Conservation (phyloP, 2,329 filamentous ascomycete genomes). For the Onygenales sp. region DNA sequence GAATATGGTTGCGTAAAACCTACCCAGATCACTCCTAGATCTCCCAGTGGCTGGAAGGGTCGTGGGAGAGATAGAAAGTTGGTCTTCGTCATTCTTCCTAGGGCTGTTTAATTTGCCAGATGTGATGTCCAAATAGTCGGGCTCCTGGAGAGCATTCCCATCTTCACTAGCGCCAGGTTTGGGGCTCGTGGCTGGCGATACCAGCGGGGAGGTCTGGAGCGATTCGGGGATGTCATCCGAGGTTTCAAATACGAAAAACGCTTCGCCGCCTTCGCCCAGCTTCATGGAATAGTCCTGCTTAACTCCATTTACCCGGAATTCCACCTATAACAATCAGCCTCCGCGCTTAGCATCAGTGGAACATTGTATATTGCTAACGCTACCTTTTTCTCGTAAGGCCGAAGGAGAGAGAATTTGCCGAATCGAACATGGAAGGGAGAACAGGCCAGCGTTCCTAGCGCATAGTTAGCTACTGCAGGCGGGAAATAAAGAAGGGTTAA, state of each 20-base stretch:
- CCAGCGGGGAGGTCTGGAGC: constrained; percentile 86
- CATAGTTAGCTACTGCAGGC: constrained; percentile 7
- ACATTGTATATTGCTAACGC: constrained; percentile 1
- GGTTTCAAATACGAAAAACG: constrained; percentile 98
- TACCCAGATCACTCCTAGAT: constrained; percentile 39
- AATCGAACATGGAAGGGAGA: constrained; percentile 98
- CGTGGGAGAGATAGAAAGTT: constrained; percentile 16
- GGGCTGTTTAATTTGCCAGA: constrained; percentile 16
- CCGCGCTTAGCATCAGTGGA: background rate
- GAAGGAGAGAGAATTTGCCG: constrained; percentile 92
- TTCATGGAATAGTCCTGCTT: constrained; percentile 98
- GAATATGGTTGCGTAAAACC: constrained; percentile 2
- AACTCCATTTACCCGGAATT: constrained; percentile 86
- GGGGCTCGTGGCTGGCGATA: constrained; percentile 82
- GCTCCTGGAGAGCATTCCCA: constrained; percentile 35
- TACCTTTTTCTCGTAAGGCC: constrained; percentile 90
- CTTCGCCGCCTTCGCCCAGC: constrained; percentile 90
- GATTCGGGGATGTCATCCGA: constrained; percentile 83
- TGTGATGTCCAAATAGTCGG: constrained; percentile 40
- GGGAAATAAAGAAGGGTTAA: background rate
- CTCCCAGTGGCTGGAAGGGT: constrained; percentile 23
- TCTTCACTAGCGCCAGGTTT: constrained; percentile 26
- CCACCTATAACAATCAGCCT: constrained; percentile 47
- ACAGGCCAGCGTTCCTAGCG: constrained; percentile 60
- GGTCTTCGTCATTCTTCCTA: constrained; percentile 8